phyloP scores from a whole-genome alignment of 371 early-diverging fungal genomes.

The Lichtheimia corymbifera region DNA sequence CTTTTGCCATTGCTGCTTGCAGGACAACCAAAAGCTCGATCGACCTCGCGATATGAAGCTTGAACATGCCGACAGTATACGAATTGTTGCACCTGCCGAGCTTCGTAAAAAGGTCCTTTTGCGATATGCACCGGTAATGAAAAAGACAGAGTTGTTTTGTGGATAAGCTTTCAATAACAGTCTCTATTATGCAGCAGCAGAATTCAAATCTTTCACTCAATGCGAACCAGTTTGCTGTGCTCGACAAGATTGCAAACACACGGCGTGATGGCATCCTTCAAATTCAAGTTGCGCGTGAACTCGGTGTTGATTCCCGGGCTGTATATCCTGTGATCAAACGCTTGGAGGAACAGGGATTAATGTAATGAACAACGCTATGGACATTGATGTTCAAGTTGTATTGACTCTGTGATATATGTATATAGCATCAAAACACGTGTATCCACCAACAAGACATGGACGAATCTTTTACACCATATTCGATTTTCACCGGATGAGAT shows the following conservation, averaged over 20 bases:
- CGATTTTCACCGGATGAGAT: conserved; percentile 1
- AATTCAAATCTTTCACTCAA: background rate
- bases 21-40: too few species aligned
- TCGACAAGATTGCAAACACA: conserved; percentile 2
- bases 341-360: conserved; percentile 8
- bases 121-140: background rate
- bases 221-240: background rate
- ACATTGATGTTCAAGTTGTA: background rate
- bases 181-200: background rate
- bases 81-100: background rate
- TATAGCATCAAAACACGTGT: conserved; percentile 2
- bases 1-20: too few species aligned
- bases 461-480: conserved; percentile 11
- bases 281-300: conserved; percentile 1
- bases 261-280: conserved; percentile 5
- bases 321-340: conserved; percentile 6
- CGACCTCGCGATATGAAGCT: too few species aligned
- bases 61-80: background rate
- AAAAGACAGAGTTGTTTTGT: background rate
- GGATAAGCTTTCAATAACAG: background rate
- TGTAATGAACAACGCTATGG: background rate
- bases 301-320: background rate
- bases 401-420: background rate
- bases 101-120: conserved; percentile 3
- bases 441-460: background rate